A percentile compares a stretch with the other conserved stretches of the same genome.
Evolutionary conservation across 2,329 filamentous ascomycete species (phyloP).

Genomic region (Pseudogymnoascus sp.): DNA sequence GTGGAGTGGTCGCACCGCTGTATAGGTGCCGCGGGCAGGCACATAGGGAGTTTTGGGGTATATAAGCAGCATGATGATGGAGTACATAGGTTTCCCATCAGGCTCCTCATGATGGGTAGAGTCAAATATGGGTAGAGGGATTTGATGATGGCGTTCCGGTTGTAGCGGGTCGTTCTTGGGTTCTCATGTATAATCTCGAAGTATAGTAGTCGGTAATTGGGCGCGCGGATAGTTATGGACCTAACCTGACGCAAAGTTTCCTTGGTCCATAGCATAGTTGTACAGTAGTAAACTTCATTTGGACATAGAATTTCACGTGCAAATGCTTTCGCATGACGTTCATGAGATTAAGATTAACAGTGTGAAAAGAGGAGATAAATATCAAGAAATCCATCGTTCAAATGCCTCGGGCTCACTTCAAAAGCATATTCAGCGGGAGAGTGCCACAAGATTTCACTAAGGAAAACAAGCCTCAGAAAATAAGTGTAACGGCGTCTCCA

Average conservation of each 20-base stretch:
- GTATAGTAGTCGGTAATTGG: conserved; percentile 2
- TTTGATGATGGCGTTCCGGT: conserved; percentile 3
- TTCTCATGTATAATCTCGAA: conserved; percentile 1
- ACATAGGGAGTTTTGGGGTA: neutral
- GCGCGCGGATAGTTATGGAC: neutral
- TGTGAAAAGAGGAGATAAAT: neutral
- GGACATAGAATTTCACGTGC: conserved; percentile 1
- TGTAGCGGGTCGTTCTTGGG: neutral
- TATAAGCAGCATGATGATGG: neutral
- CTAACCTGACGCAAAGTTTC: neutral
- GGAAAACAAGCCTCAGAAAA: neutral
- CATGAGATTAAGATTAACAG: conserved; percentile 1
- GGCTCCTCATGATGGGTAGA: neutral
- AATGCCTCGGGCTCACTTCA: neutral
- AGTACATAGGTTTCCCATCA: neutral
- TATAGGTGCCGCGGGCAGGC: neutral
- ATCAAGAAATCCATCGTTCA: neutral
- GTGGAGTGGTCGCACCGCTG: neutral
- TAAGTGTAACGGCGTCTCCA: neutral
- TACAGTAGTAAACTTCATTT: neutral
- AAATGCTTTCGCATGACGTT: neutral
- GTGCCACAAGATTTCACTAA: neutral
- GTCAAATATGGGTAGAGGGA: neutral
- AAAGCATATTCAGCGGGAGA: neutral
- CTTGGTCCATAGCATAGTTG: neutral